Evolutionary conservation across 371 early-diverging fungal species (phyloP), one percentile per base, ranked within the genome.

Genomic region (Synchytrium microbalum): DNA sequence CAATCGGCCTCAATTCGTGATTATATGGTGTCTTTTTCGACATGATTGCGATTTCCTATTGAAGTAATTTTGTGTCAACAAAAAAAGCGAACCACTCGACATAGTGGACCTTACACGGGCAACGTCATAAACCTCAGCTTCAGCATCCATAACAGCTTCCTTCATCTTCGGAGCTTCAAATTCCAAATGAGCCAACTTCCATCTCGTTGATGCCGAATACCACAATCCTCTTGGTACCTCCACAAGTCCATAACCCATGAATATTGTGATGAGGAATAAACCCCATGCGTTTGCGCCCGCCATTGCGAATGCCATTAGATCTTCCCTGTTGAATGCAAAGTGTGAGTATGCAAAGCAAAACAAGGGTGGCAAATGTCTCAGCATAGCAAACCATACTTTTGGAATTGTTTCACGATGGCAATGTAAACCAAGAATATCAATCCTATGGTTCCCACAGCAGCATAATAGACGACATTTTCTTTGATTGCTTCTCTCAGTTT

Each of bases 211-310:
- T 0, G 78, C 83, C 14, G 79, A 73, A 66, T 81, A 84, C 94
- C 95, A 95, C 46, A 94, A 72, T 59, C 79, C 75, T 38, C 95
- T 80, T 30, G 96, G 96, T 19, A 93, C 79, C 25, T 89, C 86
- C 0, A 96, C 93, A 55, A 94, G 77, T 2, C 96, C 96, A 74
- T 92, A 89, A 1, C 95, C 93, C 86, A 96, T 86, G 72, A 94
- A 87, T 0, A 90, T 73, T 56, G 92, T 87, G 10, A 89, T 86
- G 23, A 93, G 81, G 16, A 92, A 75, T 32, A 96, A 75, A 59
- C 96, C 96, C 89, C 91, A 95, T 62, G 90, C 92, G 72, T 95
- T 95, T 30, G 92, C 89, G 59, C 88, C 84, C 0, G 95, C 95
- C 90, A 96, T 96, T 24, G 91, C 81, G 61, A 90, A 86, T 10